Evolutionary conservation across 192 early-diverging fungal genomes (phyloP).

Genomic region (Mortierella hygrophila): DNA sequence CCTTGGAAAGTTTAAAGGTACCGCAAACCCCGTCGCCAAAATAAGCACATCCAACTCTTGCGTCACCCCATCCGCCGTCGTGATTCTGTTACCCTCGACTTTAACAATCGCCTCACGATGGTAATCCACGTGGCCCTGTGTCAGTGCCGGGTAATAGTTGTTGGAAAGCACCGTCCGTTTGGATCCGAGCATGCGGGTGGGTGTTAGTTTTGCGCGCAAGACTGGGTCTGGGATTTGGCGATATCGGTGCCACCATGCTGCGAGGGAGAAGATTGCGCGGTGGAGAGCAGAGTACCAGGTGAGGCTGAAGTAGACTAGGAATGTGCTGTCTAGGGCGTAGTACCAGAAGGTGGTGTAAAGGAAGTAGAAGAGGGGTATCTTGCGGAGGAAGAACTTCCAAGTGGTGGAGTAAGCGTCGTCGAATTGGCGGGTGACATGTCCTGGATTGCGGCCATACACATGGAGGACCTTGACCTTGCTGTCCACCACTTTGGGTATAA

Average conservation of each 20-base stretch:
- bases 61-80: neutral
- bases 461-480: neutral
- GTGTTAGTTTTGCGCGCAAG: neutral
- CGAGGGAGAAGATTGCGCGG: neutral
- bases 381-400: slow-evolving; percentile 8
- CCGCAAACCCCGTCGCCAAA: slow-evolving; percentile 16
- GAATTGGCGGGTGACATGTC: neutral
- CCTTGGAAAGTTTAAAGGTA: neutral
- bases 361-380: neutral
- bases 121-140: slow-evolving; percentile 5
- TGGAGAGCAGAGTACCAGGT: slow-evolving; percentile 12
- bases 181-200: neutral
- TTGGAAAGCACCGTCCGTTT: slow-evolving; percentile 10
- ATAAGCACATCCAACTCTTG: slow-evolving; percentile 17
- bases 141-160: neutral
- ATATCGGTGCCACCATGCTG: neutral
- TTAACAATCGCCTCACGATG: slow-evolving; percentile 5
- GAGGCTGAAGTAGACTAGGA: neutral
- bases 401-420: neutral
- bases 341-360: slow-evolving; percentile 1
- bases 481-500: neutral
- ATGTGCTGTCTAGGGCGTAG: slow-evolving; percentile 2
- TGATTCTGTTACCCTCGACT: slow-evolving; percentile 3
- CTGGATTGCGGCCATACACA: slow-evolving; percentile 7
- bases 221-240: slow-evolving; percentile 2